phyloP scores from a whole-genome alignment of 495 filamentous ascomycete species.

The Annulohypoxylon stygium region DNA sequence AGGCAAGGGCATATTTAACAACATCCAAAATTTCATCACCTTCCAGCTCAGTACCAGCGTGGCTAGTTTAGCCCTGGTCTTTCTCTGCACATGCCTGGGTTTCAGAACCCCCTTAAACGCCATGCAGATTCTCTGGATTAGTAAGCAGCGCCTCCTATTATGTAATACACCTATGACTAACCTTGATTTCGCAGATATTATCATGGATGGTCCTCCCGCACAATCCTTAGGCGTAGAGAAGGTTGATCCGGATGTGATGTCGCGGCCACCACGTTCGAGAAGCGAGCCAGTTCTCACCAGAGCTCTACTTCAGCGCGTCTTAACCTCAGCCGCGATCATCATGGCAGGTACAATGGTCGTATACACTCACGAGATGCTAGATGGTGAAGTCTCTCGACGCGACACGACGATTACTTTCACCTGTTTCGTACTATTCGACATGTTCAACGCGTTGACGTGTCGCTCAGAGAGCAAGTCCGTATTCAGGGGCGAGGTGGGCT shows the following conservation, averaged over 20 bases:
- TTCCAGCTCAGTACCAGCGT: constrained; percentile 98
- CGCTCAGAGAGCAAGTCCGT: constrained; percentile 92
- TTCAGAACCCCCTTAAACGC: constrained; percentile 96
- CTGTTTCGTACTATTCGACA: constrained; percentile 97
- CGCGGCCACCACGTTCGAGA: constrained; percentile 84
- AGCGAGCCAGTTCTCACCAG: constrained; percentile 88
- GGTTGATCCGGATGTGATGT: constrained; percentile 95
- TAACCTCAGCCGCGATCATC: constrained; percentile 89
- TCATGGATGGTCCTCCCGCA: constrained; percentile 98
- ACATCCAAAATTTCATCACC: constrained; percentile 99
- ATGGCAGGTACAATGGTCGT: constrained; percentile 91
- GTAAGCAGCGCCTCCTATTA: constrained; percentile 66
- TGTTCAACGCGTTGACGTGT: constrained; percentile 97
- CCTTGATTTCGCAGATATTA: constrained; percentile 76
- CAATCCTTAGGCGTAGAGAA: constrained; percentile 97
- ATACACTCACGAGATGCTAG: constrained; percentile 90
- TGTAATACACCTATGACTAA: constrained; percentile 20
- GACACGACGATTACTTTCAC: constrained; percentile 99
- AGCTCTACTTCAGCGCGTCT: constrained; percentile 82
- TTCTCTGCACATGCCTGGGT: constrained; percentile 90
- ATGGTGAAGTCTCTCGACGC: constrained; percentile 85
- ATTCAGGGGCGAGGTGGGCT: constrained; percentile 82
- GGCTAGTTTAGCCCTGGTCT: constrained; percentile 89
- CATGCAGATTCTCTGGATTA: constrained; percentile 99
- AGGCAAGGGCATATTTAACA: constrained; percentile 99